Evolutionary conservation across 352 stramenopile species (phyloP).

Genomic region (Phytophthora meadii): DNA sequence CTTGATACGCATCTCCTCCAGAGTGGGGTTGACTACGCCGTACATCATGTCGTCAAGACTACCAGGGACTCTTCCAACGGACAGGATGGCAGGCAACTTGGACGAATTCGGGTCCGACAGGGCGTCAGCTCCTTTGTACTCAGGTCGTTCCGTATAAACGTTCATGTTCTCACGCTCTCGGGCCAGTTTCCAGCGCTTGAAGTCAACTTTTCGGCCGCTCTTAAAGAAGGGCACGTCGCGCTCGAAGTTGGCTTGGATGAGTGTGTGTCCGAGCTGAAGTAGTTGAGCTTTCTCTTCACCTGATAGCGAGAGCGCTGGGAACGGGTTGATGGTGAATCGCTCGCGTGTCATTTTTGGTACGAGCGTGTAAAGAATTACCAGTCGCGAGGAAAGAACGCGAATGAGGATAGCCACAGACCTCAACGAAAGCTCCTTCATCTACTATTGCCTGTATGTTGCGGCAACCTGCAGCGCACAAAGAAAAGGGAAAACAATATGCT

Average conservation of each 20-base stretch:
- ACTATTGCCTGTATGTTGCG: background rate
- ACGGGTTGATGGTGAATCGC: constrained; percentile 38
- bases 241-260: constrained; percentile 30
- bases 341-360: constrained; percentile 19
- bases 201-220: constrained; percentile 37
- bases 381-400: constrained; percentile 5
- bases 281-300: constrained; percentile 28
- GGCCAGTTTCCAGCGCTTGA: constrained; percentile 29
- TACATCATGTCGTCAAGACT: constrained; percentile 47
- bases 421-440: background rate
- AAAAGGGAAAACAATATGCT: constrained; percentile 11
- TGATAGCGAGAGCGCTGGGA: constrained; percentile 30
- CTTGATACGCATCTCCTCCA: constrained; percentile 42
- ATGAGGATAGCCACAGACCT: constrained; percentile 6
- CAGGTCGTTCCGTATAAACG: constrained; percentile 28
- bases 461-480: constrained; percentile 4
- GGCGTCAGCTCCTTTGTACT: constrained; percentile 19
- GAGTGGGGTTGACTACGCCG: constrained; percentile 34
- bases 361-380: background rate
- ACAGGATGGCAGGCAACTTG: constrained; percentile 31
- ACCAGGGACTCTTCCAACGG: constrained; percentile 22
- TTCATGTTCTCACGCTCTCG: constrained; percentile 27
- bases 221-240: constrained; percentile 35
- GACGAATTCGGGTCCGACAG: constrained; percentile 19
- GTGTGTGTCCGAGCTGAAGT: constrained; percentile 19